A percentile compares a stretch with the other conserved stretches of the same genome.
These are phyloP conservation scores for Polytrichum commune DNA, from an alignment of 225 moss, liverwort and hornwort genomes.

Conservation along the genomic window DNA sequence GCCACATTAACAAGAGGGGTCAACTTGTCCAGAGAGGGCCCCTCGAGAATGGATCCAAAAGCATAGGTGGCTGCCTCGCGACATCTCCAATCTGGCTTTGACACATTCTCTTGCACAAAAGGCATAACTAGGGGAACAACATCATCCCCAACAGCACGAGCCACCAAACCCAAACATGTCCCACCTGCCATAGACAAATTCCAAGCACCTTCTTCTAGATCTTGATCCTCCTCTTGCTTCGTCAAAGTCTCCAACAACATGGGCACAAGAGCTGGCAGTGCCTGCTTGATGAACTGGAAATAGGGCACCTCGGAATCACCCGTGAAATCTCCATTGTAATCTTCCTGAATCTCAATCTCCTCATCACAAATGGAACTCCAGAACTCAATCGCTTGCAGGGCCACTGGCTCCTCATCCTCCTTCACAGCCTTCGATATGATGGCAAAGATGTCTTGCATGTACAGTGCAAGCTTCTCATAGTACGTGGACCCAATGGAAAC, in stretches of 20 bases:
- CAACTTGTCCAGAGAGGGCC: slow-evolving; percentile 45
- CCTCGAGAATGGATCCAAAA: slow-evolving; percentile 60
- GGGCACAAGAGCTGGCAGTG: slow-evolving; percentile 53
- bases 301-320: slow-evolving; percentile 57
- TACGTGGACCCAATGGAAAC: slow-evolving; percentile 60
- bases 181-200: slow-evolving; percentile 61
- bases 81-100: slow-evolving; percentile 47
- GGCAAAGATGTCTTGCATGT: slow-evolving; percentile 53
- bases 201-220: slow-evolving; percentile 60
- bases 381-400: slow-evolving; percentile 57
- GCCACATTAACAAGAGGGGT: slow-evolving; percentile 49
- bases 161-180: slow-evolving; percentile 51
- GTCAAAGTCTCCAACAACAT: slow-evolving; percentile 57
- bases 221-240: slow-evolving; percentile 64
- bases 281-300: slow-evolving; percentile 55
- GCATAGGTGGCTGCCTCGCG: slow-evolving; percentile 59
- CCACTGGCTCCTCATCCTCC: slow-evolving; percentile 54
- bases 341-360: slow-evolving; percentile 62
- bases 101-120: slow-evolving; percentile 47
- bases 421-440: slow-evolving; percentile 60
- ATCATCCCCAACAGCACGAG: slow-evolving; percentile 60
- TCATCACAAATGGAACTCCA: slow-evolving; percentile 65
- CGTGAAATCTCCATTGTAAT: slow-evolving; percentile 48
- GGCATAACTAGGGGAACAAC: slow-evolving; percentile 61
- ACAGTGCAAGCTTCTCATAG: slow-evolving; percentile 49